Base-by-base conservation (phyloP, 768 basidiomycete species). In the Trametes cubensis region DNA sequence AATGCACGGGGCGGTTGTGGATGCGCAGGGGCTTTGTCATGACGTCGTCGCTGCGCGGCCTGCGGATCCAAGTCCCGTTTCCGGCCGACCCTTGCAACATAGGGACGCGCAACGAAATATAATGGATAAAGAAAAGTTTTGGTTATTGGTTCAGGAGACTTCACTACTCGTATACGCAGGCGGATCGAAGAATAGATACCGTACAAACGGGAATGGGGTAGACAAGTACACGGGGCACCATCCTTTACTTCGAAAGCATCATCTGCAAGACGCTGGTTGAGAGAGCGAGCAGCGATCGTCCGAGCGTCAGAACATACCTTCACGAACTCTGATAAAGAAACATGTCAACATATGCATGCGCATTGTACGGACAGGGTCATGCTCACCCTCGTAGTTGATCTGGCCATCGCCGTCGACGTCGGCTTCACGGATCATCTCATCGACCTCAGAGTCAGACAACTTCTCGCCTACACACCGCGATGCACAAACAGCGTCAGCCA, bases 361-460 rank as follows among this genome's bases (percentile, higher is more conserved):
- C 38, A 38, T 40, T 28, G 64, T 21, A 66, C 46, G 17, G 3
- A 34, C 20, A 21, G 8, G 66, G 3, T 40, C 26, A 26, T 21
- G 70, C 83, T 59, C 61, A 88, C 89, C 89, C 2, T 90, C 87
- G 72, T 91, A 94, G 76, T 92, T 89, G 77, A 92, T 91, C 77
- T 93, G 91, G n/a, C 93, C 93, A 74, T 94, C 92, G 54, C 95
- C 94, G 71, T 97, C 93, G 53, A 93, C 83, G 73, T 97, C 94
- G 59, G 94, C 95, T 78, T 97, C 95, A 57, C 94, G 87, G 73
- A 97, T 97, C 94, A 97, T 95, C 81, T 95, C 94, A 63, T 93
- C 90, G 65, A 95, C 93, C 76, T 96, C 94, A 8, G 71, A 80
- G 66, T 95, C 93, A 14, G 90, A 83, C 60, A 95, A 79, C 75